Percentiles rank a stretch among this genome's conserved stretches.
Conservation (phyloP, 2,329 filamentous ascomycete genomes). For the Fusarium tanahbumbuense region DNA sequence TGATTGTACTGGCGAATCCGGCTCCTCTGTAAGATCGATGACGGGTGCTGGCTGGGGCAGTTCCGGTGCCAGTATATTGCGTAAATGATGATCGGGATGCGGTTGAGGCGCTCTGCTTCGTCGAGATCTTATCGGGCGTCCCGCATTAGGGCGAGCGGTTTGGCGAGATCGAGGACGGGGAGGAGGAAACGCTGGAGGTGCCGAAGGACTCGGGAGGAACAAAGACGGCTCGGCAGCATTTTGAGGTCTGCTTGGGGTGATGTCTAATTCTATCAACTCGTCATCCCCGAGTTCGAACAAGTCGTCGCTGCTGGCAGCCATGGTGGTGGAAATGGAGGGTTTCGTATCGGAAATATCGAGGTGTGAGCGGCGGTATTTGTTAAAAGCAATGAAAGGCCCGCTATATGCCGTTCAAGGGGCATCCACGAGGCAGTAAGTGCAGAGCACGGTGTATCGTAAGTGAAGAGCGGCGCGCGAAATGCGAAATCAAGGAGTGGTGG, state of each 20-base stretch:
- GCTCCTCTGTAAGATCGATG: conserved; percentile 64
- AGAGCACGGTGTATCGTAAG: conserved; percentile 14
- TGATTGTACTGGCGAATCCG: conserved; percentile 58
- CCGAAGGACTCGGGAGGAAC: conserved; percentile 34
- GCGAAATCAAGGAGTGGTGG: conserved; percentile 24
- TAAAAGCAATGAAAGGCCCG: background rate
- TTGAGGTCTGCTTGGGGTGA: background rate
- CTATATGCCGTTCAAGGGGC: conserved; percentile 10
- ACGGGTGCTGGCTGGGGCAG: conserved; percentile 47
- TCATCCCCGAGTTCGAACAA: conserved; percentile 39
- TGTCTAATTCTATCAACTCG: conserved; percentile 32
- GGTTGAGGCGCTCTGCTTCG: background rate
- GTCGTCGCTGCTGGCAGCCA: conserved; percentile 35
- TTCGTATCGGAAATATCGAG: background rate
- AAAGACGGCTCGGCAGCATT: conserved; percentile 14
- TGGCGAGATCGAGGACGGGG: background rate
- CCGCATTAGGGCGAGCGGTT: background rate
- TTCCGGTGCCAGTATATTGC: conserved; percentile 5
- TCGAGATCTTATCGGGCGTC: background rate
- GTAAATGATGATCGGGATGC: conserved; percentile 10
- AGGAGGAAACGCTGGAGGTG: conserved; percentile 22
- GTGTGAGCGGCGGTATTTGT: background rate
- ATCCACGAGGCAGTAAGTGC: conserved; percentile 9
- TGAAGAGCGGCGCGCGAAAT: background rate
- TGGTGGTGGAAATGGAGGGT: conserved; percentile 15